phyloP scores from a whole-genome alignment of 352 stramenopile genomes.

The Thalassiosira mediterranea region DNA sequence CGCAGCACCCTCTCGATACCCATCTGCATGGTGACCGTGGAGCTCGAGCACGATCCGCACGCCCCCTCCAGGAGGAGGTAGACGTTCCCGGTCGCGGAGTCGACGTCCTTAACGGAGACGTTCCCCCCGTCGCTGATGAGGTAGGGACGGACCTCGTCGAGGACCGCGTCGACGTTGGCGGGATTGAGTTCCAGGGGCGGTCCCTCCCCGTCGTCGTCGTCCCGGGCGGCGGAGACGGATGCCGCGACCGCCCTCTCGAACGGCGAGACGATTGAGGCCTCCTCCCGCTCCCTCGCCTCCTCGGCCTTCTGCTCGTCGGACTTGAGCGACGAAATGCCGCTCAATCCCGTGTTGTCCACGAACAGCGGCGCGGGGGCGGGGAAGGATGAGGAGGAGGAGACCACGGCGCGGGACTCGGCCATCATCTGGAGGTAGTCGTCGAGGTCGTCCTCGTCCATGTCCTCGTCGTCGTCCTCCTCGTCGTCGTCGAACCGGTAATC shows the following conservation, averaged over 20 bases:
- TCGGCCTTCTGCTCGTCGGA: not conserved
- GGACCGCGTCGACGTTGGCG: slow-evolving; percentile 85
- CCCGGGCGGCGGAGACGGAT: slow-evolving; percentile 13
- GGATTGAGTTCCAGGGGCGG: slow-evolving; percentile 70
- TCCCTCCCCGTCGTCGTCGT: slow-evolving; percentile 12
- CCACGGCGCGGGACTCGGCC: slow-evolving; percentile 28
- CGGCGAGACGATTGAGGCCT: slow-evolving; percentile 28
- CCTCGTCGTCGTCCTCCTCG: slow-evolving; percentile 66
- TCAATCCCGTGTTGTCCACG: slow-evolving; percentile 35
- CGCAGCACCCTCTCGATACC: slow-evolving; percentile 86
- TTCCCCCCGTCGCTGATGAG: slow-evolving; percentile 84
- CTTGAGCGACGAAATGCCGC: not conserved
- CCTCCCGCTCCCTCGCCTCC: not conserved
- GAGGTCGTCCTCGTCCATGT: slow-evolving; percentile 73
- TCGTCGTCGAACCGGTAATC: slow-evolving; percentile 44
- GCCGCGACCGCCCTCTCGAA: slow-evolving; percentile 23
- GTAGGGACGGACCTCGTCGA: slow-evolving; percentile 87
- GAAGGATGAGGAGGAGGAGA: slow-evolving; percentile 7
- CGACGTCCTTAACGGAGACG: slow-evolving; percentile 65
- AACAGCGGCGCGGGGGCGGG: slow-evolving; percentile 26
- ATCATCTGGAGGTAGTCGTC: slow-evolving; percentile 66
- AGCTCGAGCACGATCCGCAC: slow-evolving; percentile 83
- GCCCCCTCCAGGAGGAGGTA: slow-evolving; percentile 74
- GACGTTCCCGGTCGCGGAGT: slow-evolving; percentile 56
- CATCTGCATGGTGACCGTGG: slow-evolving; percentile 89